These are phyloP conservation scores for Apiospora rasikravindrae DNA, from an alignment of 2,329 filamentous ascomycete genomes.

Conservation along the genomic window DNA sequence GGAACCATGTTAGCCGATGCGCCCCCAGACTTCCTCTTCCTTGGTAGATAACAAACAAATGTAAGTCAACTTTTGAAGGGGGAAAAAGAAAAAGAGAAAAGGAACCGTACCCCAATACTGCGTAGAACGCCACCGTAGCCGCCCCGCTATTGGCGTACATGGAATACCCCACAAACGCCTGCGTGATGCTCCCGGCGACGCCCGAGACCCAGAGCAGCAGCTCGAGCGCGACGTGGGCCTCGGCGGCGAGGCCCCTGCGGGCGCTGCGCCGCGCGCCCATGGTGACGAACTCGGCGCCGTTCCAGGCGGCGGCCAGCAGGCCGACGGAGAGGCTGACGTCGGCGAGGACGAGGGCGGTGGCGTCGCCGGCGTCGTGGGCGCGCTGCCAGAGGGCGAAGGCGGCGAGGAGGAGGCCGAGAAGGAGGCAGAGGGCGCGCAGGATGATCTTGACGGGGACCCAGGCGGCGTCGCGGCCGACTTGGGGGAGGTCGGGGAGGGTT, in stretches of 20 bases:
- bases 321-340: background rate
- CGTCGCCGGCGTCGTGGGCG: no score
- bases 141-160: background rate
- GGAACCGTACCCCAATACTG: background rate
- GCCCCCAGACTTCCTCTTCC: no score
- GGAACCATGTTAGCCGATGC: background rate
- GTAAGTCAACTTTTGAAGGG: no score
- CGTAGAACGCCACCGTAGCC: background rate
- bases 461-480: slow-evolving; percentile 27
- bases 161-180: background rate
- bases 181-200: background rate
- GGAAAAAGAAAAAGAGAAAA: no score
- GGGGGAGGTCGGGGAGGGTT: slow-evolving; percentile 25
- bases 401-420: slow-evolving; percentile 24
- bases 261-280: slow-evolving; percentile 30
- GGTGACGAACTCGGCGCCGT: slow-evolving; percentile 33
- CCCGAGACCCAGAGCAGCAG: slow-evolving; percentile 29
- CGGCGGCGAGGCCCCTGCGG: slow-evolving; percentile 32
- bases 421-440: slow-evolving; percentile 26
- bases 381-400: slow-evolving; percentile 20
- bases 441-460: slow-evolving; percentile 35
- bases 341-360: background rate
- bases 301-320: slow-evolving; percentile 26
- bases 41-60: no score
- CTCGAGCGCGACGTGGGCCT: slow-evolving; percentile 36